Evolutionary conservation across 257 asterid genomes (phyloP).

Genomic region (Nicotiana benthamiana): DNA sequence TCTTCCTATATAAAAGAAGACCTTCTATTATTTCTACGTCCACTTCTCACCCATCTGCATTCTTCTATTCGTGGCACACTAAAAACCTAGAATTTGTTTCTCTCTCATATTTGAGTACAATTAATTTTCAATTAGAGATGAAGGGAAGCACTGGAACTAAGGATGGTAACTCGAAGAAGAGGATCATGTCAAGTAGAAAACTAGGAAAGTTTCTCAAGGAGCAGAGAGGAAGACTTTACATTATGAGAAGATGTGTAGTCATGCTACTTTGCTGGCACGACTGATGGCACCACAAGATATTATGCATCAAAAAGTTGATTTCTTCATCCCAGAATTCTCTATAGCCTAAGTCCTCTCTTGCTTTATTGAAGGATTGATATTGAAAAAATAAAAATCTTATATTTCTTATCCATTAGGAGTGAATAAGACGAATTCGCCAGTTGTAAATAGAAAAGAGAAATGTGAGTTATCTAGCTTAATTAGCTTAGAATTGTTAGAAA

Average conservation of each 20-base stretch:
- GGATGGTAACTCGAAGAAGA: slow-evolving; percentile 30
- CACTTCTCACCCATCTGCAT: slow-evolving; percentile 9
- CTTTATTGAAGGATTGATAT: too few relatives aligned
- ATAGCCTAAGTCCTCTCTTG: too few relatives aligned
- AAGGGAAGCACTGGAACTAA: slow-evolving; percentile 1
- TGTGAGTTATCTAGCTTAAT: neutral
- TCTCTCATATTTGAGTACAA: neutral
- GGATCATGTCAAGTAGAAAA: slow-evolving; percentile 39
- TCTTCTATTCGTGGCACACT: neutral
- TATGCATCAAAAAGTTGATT: too few relatives aligned
- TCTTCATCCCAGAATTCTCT: too few relatives aligned
- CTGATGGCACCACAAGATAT: neutral
- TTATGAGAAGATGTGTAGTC: slow-evolving; percentile 63
- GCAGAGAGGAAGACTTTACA: slow-evolving; percentile 65
- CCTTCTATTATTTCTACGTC: slow-evolving; percentile 5
- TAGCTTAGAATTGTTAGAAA: neutral
- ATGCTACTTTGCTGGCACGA: slow-evolving; percentile 86
- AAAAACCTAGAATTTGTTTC: neutral
- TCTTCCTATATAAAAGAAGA: slow-evolving; percentile 30
- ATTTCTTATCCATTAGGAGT: too few relatives aligned
- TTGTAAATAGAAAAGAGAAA: slow-evolving; percentile 23
- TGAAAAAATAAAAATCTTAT: too few relatives aligned
- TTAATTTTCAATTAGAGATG: neutral
- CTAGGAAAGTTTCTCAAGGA: slow-evolving; percentile 53
- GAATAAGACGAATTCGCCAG: too few relatives aligned